Base-by-base conservation (phyloP, 495 filamentous ascomycete species). In the Arthonia radiata region DNA sequence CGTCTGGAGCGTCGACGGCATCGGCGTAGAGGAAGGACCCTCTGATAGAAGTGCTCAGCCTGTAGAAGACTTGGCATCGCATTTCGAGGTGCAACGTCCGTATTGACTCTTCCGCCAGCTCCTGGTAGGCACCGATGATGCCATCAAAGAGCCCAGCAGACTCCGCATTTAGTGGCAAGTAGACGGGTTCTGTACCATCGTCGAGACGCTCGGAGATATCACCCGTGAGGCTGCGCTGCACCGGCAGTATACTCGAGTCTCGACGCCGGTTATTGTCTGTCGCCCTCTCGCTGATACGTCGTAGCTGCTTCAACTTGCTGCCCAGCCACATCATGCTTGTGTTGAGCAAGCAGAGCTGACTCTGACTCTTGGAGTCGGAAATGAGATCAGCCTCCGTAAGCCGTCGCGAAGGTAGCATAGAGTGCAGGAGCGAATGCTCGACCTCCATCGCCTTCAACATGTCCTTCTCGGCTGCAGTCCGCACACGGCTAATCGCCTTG, bases 291-390 rank as follows among this genome's bases (percentile, higher is more conserved):
- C 42, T 75, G 34, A 90, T 71, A 35, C 74, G 67, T 14, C 83
- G 67, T 19, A 94, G 58, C 28, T 73, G 58, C 8, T 54, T 41
- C 11, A 91, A 61, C 44, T 79, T 79, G 37, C 64, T 71, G 29
- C 74, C 69, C 14, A 97, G 68, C 86, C 86, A 97, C 60, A 86
- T 76, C 82, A 92, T 90, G 57, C 83, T 93, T 32, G 76, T 90
- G 42, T 86, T 80, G 13, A 99, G 57, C 25, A 92, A 62, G 34
- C 79, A 92, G 18, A 94, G 50, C 7, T 75, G 65, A 25, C 69
- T 59, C 17, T 93, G 71, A 2, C 69, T 71, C 39, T 93, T 86
- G 12, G 74, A 64, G 38, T 99, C 89, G 3, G 68, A 67, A 37
- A 99, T 81, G 21, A 99, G 67, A 40, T 91, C 79, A 37, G 65